Conservation (phyloP, 805 yeast species). For the Tetrapisispora pingtungensis region DNA sequence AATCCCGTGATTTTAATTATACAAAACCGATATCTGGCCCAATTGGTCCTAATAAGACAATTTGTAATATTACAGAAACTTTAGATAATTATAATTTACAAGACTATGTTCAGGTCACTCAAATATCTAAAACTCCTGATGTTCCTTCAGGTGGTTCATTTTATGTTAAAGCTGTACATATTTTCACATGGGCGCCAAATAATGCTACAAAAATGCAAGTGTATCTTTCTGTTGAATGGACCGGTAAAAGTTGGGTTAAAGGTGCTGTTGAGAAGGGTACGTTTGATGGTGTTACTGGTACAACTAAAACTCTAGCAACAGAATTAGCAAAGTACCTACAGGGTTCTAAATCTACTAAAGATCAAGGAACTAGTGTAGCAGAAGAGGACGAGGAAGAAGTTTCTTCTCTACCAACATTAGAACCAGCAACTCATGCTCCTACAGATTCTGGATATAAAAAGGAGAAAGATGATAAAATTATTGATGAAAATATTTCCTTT, state of each 20-base stretch:
- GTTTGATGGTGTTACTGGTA: constrained; percentile 59
- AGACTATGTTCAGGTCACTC: constrained; percentile 39
- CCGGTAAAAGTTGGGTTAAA: constrained; percentile 69
- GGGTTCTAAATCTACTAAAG: constrained; percentile 9
- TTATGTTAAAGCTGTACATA: constrained; percentile 46
- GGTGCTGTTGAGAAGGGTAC: constrained; percentile 68
- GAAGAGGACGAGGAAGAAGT: constrained; percentile 12
- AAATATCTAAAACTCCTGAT: constrained; percentile 62
- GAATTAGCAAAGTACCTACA: constrained; percentile 34
- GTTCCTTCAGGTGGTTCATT: constrained; percentile 74
- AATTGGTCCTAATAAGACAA: constrained; percentile 70
- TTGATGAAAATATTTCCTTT: constrained; percentile 39
- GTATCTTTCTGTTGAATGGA: constrained; percentile 55
- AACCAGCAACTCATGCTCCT: constrained; percentile 35
- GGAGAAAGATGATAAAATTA: constrained; percentile 41
- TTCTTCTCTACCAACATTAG: constrained; percentile 26
- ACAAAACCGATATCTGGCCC: constrained; percentile 56
- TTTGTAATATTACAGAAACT: constrained; percentile 52
- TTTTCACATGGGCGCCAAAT: constrained; percentile 52
- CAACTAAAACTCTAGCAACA: constrained; percentile 38
- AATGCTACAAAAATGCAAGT: constrained; percentile 45
- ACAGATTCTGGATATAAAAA: constrained; percentile 36
- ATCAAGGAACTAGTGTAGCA: constrained; percentile 5
- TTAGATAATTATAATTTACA: constrained; percentile 44
- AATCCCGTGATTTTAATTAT: constrained; percentile 44